A percentile compares a stretch with the other conserved stretches of the same genome.
Conservation (phyloP, 2,329 filamentous ascomycete species). For the Phoma sp. region DNA sequence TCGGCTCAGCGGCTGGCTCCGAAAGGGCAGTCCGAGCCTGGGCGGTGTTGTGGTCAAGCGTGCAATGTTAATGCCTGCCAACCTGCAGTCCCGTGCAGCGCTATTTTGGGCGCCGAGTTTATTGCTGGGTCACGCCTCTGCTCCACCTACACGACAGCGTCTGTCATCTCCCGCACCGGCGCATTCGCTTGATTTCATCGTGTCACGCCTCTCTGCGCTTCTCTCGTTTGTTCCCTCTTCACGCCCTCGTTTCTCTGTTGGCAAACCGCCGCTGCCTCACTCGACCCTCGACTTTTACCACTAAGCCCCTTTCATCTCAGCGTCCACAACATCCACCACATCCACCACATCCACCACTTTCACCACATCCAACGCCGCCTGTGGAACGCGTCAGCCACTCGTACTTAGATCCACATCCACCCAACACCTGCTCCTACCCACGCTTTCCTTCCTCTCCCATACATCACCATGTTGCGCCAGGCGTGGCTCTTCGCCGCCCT, state of each 20-base stretch:
- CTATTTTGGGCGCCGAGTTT: constrained; percentile 4
- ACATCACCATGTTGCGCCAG: constrained; percentile 41
- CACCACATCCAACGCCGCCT: neutral
- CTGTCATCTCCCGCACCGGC: constrained; percentile 18
- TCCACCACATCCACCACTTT: neutral
- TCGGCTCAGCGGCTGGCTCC: neutral
- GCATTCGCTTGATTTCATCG: constrained; percentile 14
- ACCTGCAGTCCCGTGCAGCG: constrained; percentile 1
- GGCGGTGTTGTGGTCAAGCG: neutral
- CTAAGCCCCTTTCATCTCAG: neutral
- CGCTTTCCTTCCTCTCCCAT: constrained; percentile 26
- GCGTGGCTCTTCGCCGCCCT: constrained; percentile 45
- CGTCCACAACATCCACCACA: neutral
- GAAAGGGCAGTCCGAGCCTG: neutral
- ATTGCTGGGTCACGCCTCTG: constrained; percentile 2
- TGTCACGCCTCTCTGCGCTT: constrained; percentile 8
- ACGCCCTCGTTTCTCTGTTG: constrained; percentile 17
- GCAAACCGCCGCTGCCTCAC: constrained; percentile 10
- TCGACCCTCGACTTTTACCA: constrained; percentile 3
- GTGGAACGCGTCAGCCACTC: constrained; percentile 32
- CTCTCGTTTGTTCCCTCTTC: constrained; percentile 10
- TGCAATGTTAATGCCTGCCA: neutral
- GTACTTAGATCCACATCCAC: constrained; percentile 15
- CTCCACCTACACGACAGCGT: constrained; percentile 5
- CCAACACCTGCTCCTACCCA: neutral